Evolutionary conservation across 805 yeast genomes (phyloP), one percentile per base, ranked within the genome.

Genomic region (Dipodascus albidus): DNA sequence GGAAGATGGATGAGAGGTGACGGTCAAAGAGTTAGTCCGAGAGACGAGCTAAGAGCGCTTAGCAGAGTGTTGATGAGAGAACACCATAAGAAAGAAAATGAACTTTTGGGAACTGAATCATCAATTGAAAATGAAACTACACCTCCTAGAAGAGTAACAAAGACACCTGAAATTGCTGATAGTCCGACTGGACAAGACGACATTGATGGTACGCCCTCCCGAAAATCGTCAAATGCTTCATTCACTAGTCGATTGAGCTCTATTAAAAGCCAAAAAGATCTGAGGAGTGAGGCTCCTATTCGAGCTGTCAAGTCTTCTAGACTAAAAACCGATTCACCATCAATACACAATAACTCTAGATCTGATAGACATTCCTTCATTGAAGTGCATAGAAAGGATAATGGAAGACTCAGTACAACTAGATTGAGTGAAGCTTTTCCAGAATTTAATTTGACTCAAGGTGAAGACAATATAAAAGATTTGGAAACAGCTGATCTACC

Each of bases 31-130:
- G 14, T 51, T 17, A 59, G 58, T 9, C 59, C 59, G 2, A 47
- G 59, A 21, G 58, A 56, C 11, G 58, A 53, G 11, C 53, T 61
- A 19, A 48, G 62, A 33, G 54, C 52, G 15, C 48, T 61, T 33
- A 60, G 63, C 21, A 35, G 63, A n/a, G 60, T 51, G 3, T 27
- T 61, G 53, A 58, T 53, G 3, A 52, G 49, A 23, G 58, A 59
- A 19, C 52, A 56, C 24, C 8, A 15, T 47, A 27, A 47, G 21
- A 35, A 38, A 19, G 20, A 14, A 38, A 38, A 38, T n/a, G 44
- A 38, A 31, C 9, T 9, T 38, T 11, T 3, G 44, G 14, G 20
- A 4, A 14, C 15, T 38, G 44, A 38, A 38, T n/a, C 20, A 9
- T 9, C 9, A 31, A 31, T 15, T n/a, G 20, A 11, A 6, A 38